Conservation (phyloP, 2,329 filamentous ascomycete genomes). For the Thelonectria discophora region DNA sequence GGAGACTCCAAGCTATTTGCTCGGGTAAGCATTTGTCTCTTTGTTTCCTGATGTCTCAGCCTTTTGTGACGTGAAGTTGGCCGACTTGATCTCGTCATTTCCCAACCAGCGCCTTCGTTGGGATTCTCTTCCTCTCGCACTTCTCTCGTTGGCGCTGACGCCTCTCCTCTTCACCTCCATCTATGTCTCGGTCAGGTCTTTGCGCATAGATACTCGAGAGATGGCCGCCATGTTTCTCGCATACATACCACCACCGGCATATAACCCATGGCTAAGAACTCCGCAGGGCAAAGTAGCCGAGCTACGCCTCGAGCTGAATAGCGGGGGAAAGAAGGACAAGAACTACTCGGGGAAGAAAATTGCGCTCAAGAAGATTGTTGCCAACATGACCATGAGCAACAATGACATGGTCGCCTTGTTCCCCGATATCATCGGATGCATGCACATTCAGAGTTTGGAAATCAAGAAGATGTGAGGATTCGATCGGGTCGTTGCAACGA, state of each 20-base stretch:
- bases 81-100: slow-evolving; percentile 16
- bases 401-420: slow-evolving; percentile 99
- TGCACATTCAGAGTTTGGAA: slow-evolving; percentile 92
- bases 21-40: slow-evolving; percentile 70
- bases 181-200: slow-evolving; percentile 25
- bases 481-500: neutral
- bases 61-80: slow-evolving; percentile 27
- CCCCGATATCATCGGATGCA: slow-evolving; percentile 93
- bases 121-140: neutral
- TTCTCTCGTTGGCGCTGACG: slow-evolving; percentile 1
- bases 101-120: slow-evolving; percentile 16
- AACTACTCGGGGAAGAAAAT: slow-evolving; percentile 96
- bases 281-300: slow-evolving; percentile 98
- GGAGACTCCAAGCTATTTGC: slow-evolving; percentile 99
- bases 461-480: slow-evolving; percentile 93
- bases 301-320: slow-evolving; percentile 91
- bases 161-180: neutral
- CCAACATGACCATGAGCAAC: slow-evolving; percentile 99
- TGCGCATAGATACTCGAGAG: slow-evolving; percentile 15
- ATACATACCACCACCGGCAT: slow-evolving; percentile 58
- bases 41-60: slow-evolving; percentile 31
- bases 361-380: slow-evolving; percentile 98
- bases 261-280: slow-evolving; percentile 62
- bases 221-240: slow-evolving; percentile 61
- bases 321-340: slow-evolving; percentile 97